These are phyloP conservation scores for Pseudoturritis turrita DNA, from an alignment of 345 rosid genomes.

Conservation along the genomic window DNA sequence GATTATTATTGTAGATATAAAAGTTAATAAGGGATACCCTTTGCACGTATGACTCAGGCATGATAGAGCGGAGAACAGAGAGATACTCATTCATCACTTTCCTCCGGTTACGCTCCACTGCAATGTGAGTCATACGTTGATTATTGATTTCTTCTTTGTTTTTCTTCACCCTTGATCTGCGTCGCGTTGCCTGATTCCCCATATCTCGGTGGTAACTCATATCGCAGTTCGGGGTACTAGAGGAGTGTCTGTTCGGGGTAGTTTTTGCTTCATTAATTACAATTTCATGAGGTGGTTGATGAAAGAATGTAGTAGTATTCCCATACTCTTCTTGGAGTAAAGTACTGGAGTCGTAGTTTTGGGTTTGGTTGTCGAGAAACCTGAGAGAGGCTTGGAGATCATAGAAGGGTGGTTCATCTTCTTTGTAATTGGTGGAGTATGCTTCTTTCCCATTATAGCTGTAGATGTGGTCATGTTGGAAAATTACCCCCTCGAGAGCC, in stretches of 20 bases:
- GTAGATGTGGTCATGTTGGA: constrained; percentile 44
- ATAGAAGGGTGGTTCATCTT: constrained; percentile 15
- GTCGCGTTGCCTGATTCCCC: constrained; percentile 45
- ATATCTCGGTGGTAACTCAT: background rate
- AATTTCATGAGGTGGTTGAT: constrained; percentile 10
- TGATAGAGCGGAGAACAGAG: constrained; percentile 66
- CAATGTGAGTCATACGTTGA: constrained; percentile 98
- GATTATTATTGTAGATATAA: background rate
- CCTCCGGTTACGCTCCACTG: constrained; percentile 92
- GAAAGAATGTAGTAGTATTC: background rate
- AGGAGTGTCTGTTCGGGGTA: background rate
- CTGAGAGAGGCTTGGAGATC: constrained; percentile 23
- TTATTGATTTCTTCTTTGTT: constrained; percentile 82
- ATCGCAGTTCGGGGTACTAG: background rate
- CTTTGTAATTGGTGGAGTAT: constrained; percentile 39
- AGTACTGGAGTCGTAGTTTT: constrained; percentile 8
- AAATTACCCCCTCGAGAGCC: constrained; percentile 72
- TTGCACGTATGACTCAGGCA: constrained; percentile 85
- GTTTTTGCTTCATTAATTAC: background rate
- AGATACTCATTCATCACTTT: constrained; percentile 93
- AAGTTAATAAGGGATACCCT: constrained; percentile 43
- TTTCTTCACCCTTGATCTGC: constrained; percentile 56
- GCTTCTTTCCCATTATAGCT: constrained; percentile 38
- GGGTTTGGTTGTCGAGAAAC: constrained; percentile 43
- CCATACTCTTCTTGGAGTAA: constrained; percentile 24